Base-by-base conservation (phyloP, 768 basidiomycete species). In the Serendipita sp. region DNA sequence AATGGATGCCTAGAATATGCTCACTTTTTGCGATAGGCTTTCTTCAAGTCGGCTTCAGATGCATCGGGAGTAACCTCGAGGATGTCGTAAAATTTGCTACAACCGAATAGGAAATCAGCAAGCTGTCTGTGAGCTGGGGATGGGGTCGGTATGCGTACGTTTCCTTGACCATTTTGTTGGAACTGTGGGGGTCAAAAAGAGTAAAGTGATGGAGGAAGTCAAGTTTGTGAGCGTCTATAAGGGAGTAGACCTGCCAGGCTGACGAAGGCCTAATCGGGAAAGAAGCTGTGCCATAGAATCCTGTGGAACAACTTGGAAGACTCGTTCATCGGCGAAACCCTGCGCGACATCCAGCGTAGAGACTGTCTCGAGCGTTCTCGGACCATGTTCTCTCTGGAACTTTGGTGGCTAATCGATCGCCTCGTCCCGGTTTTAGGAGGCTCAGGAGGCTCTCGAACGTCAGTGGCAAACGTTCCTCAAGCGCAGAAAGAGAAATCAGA, bases 21-120 rank as follows among this genome's bases (percentile, higher is more conserved):
- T 30, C 66, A 91, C 90, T 91, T 92, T 76, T 92, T 93, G 68
- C 90, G 86, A 77, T 94, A 95, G 31, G 92, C 92, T 73, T 94
- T 94, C 79, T 94, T 95, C 70, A 95, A 82, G 61, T 94, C 92
- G 51, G 78, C 70, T 64, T 95, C 93, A 43, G 84, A 85, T 34
- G 88, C 90, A 68, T 79, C 79, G 58, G 88, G 82, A 11, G 81
- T 66, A 31, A 90, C 91, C 67, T 94, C 93, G 56, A 98, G 83
- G 65, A 96, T 81, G 75, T 96, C 92, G 75, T 97, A 91, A 72
- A 80, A 90, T 82, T 91, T 88, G 69, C 90, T 91, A 73, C 26
- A 61, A 17, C 22, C n/a, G 48, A 24, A 42, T 30, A 22, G n/a
- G 5, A 24, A 41, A n/a, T 61, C 30, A 41, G 33, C 56, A 61